A percentile compares a stretch with the other conserved stretches of the same genome.
These are phyloP conservation scores for Penicillium verhagenii DNA, from an alignment of 495 filamentous ascomycete genomes.

Conservation along the genomic window DNA sequence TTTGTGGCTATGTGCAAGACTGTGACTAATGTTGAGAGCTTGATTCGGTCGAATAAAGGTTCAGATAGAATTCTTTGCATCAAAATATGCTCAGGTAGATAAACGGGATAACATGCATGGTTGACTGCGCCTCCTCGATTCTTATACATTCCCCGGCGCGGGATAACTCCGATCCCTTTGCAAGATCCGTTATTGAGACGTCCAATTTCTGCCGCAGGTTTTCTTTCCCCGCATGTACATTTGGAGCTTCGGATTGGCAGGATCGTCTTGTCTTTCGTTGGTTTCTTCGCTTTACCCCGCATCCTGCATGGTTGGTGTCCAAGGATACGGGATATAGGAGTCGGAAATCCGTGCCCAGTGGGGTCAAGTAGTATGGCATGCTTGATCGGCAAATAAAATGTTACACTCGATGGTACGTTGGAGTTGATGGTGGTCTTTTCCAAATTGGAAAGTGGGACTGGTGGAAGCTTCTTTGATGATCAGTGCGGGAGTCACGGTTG, in stretches of 20 bases:
- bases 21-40: neutral
- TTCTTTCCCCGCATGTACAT: too few relatives aligned
- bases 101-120: too few relatives aligned
- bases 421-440: neutral
- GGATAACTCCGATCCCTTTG: constrained; percentile 1
- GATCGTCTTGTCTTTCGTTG: neutral
- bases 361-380: constrained; percentile 1
- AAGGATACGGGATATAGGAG: neutral
- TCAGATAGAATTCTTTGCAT: neutral
- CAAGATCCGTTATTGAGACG: neutral
- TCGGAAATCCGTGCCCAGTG: neutral
- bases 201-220: too few relatives aligned
- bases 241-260: neutral
- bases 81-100: neutral
- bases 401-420: constrained; percentile 5
- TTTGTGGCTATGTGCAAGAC: neutral
- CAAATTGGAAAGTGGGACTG: constrained; percentile 3
- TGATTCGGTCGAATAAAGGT: neutral
- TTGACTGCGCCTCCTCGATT: neutral
- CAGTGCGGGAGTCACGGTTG: too few relatives aligned
- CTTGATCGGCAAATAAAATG: constrained; percentile 13
- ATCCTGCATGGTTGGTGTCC: constrained; percentile 9
- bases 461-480: constrained; percentile 9
- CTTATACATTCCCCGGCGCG: constrained; percentile 11
- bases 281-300: constrained; percentile 11